Evolutionary conservation across 805 yeast species (phyloP).

Genomic region (Nakazawaea ambrosiae): DNA sequence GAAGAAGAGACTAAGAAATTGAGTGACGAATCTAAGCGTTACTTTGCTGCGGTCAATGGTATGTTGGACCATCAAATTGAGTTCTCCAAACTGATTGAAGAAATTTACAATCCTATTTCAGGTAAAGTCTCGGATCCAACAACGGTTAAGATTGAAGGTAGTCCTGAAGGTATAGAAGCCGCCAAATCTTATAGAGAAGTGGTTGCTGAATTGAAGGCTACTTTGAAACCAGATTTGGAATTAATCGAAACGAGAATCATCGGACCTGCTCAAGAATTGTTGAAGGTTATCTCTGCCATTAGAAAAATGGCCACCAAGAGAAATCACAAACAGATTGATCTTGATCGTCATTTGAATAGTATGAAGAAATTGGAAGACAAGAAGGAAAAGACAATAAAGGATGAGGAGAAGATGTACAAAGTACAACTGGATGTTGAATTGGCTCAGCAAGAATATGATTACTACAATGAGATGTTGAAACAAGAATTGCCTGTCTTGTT

Average conservation of each 20-base stretch:
- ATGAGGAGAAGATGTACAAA: constrained; percentile 83
- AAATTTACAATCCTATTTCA: constrained; percentile 90
- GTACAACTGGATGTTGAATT: constrained; percentile 85
- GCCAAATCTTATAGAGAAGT: constrained; percentile 86
- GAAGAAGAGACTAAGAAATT: constrained; percentile 85
- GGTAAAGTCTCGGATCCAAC: constrained; percentile 90
- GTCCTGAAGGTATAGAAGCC: constrained; percentile 94
- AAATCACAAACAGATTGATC: constrained; percentile 89
- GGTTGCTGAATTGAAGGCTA: constrained; percentile 78
- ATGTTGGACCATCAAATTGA: constrained; percentile 93
- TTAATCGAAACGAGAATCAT: constrained; percentile 86
- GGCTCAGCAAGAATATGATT: constrained; percentile 94
- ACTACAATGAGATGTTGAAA: constrained; percentile 91
- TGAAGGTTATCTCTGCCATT: constrained; percentile 72
- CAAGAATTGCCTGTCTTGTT: constrained; percentile 84
- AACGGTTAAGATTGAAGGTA: constrained; percentile 81
- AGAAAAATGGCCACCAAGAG: constrained; percentile 94
- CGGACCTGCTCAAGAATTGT: constrained; percentile 84
- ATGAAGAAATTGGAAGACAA: constrained; percentile 71
- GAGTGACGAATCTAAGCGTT: constrained; percentile 84
- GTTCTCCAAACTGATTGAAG: constrained; percentile 92
- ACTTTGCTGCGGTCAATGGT: constrained; percentile 86
- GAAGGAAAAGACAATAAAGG: constrained; percentile 79
- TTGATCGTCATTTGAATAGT: constrained; percentile 75
- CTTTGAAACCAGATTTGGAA: constrained; percentile 87